Evolutionary conservation across 2,329 filamentous ascomycete genomes (phyloP).

Genomic region (Colletotrichum endophyticum): DNA sequence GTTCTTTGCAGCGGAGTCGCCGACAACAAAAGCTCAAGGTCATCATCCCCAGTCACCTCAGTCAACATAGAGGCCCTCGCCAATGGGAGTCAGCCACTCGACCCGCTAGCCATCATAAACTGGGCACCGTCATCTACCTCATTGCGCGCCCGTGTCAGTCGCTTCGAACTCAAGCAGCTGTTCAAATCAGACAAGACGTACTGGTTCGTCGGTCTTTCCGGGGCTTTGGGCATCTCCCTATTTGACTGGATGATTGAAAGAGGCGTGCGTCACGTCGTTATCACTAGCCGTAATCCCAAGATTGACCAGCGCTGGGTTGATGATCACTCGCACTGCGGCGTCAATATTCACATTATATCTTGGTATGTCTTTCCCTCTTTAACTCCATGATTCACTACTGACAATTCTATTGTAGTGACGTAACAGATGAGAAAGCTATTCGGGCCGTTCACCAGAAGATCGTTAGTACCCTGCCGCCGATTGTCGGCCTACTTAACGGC

Average conservation of each 20-base stretch:
- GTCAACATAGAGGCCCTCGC: background rate
- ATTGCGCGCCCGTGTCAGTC: background rate
- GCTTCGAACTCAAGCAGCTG: background rate
- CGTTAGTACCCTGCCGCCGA: slow-evolving; percentile 27
- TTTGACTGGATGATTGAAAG: background rate
- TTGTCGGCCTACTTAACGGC: slow-evolving; percentile 46
- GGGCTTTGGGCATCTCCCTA: background rate
- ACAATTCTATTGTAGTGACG: slow-evolving; percentile 17
- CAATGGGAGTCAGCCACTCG: background rate
- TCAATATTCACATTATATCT: background rate
- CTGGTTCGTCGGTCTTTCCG: slow-evolving; percentile 19
- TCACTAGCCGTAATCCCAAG: slow-evolving; percentile 29
- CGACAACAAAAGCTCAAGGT: background rate
- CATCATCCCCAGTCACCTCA: background rate
- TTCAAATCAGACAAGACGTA: background rate
- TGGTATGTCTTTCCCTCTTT: background rate
- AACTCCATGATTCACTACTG: background rate
- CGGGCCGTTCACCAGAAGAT: slow-evolving; percentile 21
- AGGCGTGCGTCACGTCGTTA: background rate
- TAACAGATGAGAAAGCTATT: slow-evolving; percentile 23
- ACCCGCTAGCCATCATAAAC: background rate
- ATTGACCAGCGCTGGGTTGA: background rate
- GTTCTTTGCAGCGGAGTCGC: background rate
- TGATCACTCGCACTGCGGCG: background rate
- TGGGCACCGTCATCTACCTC: background rate